Evolutionary conservation across 495 filamentous ascomycete species (phyloP), one percentile per base, ranked within the genome.

Genomic region (Penicillium alfredii): DNA sequence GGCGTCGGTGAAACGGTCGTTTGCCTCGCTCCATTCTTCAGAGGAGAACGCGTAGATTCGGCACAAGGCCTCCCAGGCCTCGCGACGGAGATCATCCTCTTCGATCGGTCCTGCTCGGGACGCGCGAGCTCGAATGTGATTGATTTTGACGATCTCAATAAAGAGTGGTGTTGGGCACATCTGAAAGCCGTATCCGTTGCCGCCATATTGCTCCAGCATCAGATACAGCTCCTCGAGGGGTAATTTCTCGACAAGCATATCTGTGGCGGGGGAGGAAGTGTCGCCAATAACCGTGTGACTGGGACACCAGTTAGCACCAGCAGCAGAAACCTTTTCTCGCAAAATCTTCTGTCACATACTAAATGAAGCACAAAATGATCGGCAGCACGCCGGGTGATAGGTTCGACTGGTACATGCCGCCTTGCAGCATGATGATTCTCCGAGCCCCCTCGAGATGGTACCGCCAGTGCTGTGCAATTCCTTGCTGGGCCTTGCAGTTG

Each of bases 401-500:
- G 8, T 33, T 19, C 4, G 52, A 11, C 2, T 9, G 8, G 6
- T 33, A 29, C 18, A 60, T 35, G 0, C 60, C 60, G 8, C 60
- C 60, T 6, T 56, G 58, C 2, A 53, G 26, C 16, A 27, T 29
- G 8, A 64, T 53, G 6, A 64, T 11, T 35, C 42, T 48, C 8
- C 51, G 34, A 14, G 49, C 30, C 11, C 44, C 60, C 6, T 60
- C 55, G 7, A 61, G 10, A 30, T 64, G 60, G 14, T 35, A 54
- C 27, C 56, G 50, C 55, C 56, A 64, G 27, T 51, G 39, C 1
- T 42, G 47, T 8, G 47, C 55, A 12, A 44, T 35, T 8, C 48
- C 53, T 12, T 61, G 52, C 20, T 60, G 55, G 3, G 53, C 40
- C 55, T 63, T 49, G 12, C 5, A 14, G n/a, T n/a, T n/a, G n/a